These are phyloP conservation scores for Hypoxylon crocopeplum DNA, from an alignment of 495 filamentous ascomycete genomes.

Conservation along the genomic window DNA sequence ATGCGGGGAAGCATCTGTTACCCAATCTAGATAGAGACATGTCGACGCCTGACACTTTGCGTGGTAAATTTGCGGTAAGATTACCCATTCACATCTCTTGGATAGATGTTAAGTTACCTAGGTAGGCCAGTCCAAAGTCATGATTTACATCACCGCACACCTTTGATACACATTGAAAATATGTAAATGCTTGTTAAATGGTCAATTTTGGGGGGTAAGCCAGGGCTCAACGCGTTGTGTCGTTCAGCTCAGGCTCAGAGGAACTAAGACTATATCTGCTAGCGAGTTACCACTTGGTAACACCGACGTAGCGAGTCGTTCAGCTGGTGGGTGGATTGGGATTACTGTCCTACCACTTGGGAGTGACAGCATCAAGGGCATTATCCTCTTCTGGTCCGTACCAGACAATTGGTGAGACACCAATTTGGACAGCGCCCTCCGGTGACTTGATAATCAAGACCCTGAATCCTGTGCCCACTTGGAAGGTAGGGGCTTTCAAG, in stretches of 20 bases:
- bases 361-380: conserved; percentile 24
- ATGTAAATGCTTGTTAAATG: conserved; percentile 6
- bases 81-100: too few species aligned
- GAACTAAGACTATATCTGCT: conserved; percentile 15
- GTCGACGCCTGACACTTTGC: too few species aligned
- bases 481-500: conserved; percentile 61
- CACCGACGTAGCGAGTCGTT: conserved; percentile 10
- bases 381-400: conserved; percentile 10
- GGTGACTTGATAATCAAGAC: conserved; percentile 7
- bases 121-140: too few species aligned
- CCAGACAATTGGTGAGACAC: conserved; percentile 4
- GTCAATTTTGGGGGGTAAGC: conserved; percentile 29
- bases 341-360: conserved; percentile 35
- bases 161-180: too few species aligned
- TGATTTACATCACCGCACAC: too few species aligned
- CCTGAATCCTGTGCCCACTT: conserved; percentile 8
- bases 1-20: too few species aligned
- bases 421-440: conserved; percentile 10
- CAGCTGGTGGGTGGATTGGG: conserved; percentile 7
- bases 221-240: conserved; percentile 6
- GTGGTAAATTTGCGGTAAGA: too few species aligned
- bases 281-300: conserved; percentile 31
- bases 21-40: too few species aligned
- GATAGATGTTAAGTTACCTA: too few species aligned
- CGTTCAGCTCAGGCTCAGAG: conserved; percentile 14